A percentile compares a stretch with the other conserved stretches of the same genome.
Conservation (phyloP, 2,329 filamentous ascomycete species). For the Neonectria hederae region DNA sequence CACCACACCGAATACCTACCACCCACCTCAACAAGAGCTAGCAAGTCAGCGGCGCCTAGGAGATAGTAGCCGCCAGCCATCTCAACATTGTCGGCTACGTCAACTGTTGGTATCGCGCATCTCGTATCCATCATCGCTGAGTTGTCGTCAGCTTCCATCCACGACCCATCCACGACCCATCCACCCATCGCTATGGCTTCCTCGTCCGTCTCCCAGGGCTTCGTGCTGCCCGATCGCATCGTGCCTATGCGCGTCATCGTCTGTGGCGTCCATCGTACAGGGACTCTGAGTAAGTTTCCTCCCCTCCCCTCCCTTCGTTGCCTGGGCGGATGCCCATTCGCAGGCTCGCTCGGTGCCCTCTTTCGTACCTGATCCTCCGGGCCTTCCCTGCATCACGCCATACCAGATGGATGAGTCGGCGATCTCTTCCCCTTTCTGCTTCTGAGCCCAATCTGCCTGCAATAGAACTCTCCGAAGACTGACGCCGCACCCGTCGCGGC, state of each 20-base stretch:
- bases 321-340: not conserved
- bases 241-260: conserved; percentile 54
- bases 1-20: not conserved
- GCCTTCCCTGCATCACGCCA: conserved; percentile 19
- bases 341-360: not conserved
- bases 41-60: not conserved
- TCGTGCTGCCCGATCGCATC: conserved; percentile 39
- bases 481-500: conserved; percentile 22
- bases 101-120: not conserved
- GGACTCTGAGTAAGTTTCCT: conserved; percentile 49
- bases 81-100: not conserved
- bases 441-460: not conserved
- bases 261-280: conserved; percentile 51
- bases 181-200: conserved; percentile 25
- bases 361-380: not conserved
- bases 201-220: conserved; percentile 15
- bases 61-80: conserved; percentile 6
- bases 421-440: not conserved
- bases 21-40: not conserved
- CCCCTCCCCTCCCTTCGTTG: not conserved
- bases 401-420: conserved; percentile 7
- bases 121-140: not conserved
- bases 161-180: not conserved
- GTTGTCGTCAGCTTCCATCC: conserved; percentile 7
- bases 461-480: not conserved